Evolutionary conservation across 148 eudicot genomes (phyloP), one percentile per base, ranked within the genome.

Genomic region (Vaccinium macrocarpon): DNA sequence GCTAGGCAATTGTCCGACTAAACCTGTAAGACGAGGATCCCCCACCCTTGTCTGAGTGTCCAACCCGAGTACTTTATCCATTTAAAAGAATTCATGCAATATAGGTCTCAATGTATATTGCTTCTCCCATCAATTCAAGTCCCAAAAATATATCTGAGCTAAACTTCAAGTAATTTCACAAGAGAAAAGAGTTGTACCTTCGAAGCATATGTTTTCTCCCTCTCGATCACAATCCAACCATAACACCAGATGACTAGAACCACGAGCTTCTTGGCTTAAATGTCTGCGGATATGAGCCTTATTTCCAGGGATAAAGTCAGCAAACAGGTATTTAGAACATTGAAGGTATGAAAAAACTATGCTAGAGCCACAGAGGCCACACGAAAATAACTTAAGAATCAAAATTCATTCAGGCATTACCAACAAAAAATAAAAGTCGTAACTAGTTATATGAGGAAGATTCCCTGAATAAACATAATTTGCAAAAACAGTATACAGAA

Each of bases 141-240:
- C 81, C 38, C 55, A 25, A 35, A 66, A 50, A 62, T 32, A 73
- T 59, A 5, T 79, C n/a, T 29, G n/a, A 55, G 50, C 76, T 50
- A 25, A 71, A 50, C 48, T 49, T 49, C 56, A 81, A 38, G 25
- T 66, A 27, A 38, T 0, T 57, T 21, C 25, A 61, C 21, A 59
- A 59, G 56, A 73, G 51, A 56, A 56, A 8, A 71, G 29, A 80
- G 76, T 13, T 51, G 71, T 91, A 96, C 99, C 99, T 96, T 96
- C 99, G 90, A 94, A 96, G 84, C 99, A 96, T 61, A 96, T 96
- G 83, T 96, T 96, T 83, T 96, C 98, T 81, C 99, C 99, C 91
- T 96, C 99, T 70, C 99, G 95, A 18, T 96, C 99, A 88, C 99
- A 96, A 87, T 96, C 99, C 88, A 96, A 87, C 99, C 99, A 96